Conservation (phyloP, 345 rosid genomes). For the Salix dunnii region DNA sequence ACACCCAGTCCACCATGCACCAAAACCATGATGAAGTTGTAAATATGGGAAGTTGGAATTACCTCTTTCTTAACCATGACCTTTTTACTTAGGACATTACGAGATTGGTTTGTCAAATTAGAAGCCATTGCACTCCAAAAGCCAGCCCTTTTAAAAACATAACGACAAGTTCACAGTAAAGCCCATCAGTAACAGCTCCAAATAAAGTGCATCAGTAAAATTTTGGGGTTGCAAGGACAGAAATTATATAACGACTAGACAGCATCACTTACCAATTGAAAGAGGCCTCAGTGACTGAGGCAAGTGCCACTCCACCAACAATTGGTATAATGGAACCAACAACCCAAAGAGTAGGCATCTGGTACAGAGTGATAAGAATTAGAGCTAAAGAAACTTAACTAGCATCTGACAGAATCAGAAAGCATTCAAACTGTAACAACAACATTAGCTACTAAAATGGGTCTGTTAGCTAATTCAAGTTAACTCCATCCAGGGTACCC, state of each 20-base stretch:
- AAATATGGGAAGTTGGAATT: slow-evolving; percentile 14
- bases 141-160: slow-evolving; percentile 28
- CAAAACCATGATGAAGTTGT: background rate
- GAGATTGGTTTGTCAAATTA: slow-evolving; percentile 34
- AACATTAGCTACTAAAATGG: background rate
- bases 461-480: background rate
- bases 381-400: background rate
- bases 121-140: slow-evolving; percentile 41
- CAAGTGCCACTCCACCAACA: slow-evolving; percentile 95
- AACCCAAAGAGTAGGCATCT: slow-evolving; percentile 89
- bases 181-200: background rate
- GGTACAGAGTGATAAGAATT: slow-evolving; percentile 9
- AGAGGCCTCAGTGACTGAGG: slow-evolving; percentile 86
- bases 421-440: background rate
- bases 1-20: background rate
- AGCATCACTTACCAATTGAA: slow-evolving; percentile 69
- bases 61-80: slow-evolving; percentile 98
- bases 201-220: background rate
- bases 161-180: background rate
- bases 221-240: background rate
- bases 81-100: slow-evolving; percentile 55
- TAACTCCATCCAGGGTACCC: background rate
- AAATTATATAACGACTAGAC: background rate
- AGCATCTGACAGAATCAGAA: background rate
- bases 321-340: slow-evolving; percentile 82